These are phyloP conservation scores for Phytophthora rubi DNA, from an alignment of 352 stramenopile species.

Conservation along the genomic window DNA sequence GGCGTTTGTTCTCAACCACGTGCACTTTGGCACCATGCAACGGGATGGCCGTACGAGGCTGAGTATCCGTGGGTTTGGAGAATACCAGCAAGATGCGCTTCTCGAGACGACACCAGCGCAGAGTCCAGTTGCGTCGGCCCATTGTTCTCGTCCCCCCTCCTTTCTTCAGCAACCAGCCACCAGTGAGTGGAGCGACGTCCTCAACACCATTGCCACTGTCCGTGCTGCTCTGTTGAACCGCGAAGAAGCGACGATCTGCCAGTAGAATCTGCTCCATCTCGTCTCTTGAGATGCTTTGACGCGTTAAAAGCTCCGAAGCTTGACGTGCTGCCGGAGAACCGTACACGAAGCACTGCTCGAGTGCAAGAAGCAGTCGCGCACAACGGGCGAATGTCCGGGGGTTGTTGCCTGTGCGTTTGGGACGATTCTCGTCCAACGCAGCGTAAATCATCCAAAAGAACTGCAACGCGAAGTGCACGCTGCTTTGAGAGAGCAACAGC, in stretches of 20 bases:
- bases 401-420: constrained; percentile 65
- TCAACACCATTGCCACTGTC: constrained; percentile 18
- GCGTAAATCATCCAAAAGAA: constrained; percentile 89
- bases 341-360: constrained; percentile 86
- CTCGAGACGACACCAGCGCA: constrained; percentile 81
- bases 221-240: constrained; percentile 52
- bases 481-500: constrained; percentile 74
- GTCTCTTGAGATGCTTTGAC: constrained; percentile 67
- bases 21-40: constrained; percentile 70
- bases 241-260: constrained; percentile 77
- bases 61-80: constrained; percentile 49
- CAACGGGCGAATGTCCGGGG: constrained; percentile 76
- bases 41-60: constrained; percentile 69
- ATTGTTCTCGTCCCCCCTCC: constrained; percentile 77
- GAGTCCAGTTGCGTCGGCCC: constrained; percentile 77
- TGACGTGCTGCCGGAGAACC: constrained; percentile 66
- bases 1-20: constrained; percentile 70
- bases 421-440: constrained; percentile 77
- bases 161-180: constrained; percentile 85
- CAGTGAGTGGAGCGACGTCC: constrained; percentile 20
- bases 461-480: constrained; percentile 82
- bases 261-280: constrained; percentile 80
- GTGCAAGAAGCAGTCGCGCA: constrained; percentile 69
- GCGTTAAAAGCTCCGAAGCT: constrained; percentile 60
- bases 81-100: constrained; percentile 80